Conservation (phyloP, 2,329 filamentous ascomycete species). For the Aureobasidium leucospermi region DNA sequence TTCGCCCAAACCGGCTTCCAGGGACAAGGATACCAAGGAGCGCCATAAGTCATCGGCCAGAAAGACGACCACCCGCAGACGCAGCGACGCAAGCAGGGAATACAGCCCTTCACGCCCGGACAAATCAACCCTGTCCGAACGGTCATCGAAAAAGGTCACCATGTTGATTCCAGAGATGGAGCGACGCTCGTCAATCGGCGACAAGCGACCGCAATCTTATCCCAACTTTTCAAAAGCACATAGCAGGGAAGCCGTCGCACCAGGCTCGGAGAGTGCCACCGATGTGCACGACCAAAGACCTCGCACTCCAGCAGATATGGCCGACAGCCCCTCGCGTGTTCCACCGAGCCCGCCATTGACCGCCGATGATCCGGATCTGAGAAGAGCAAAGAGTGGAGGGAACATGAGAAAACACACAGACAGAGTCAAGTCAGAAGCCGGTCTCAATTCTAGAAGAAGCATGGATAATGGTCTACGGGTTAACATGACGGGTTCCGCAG, state of each 20-base stretch:
- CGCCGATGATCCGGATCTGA: conserved; percentile 35
- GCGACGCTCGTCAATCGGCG: conserved; percentile 31
- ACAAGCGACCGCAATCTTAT: conserved; percentile 54
- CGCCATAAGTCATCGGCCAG: conserved; percentile 17
- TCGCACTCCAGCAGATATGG: conserved; percentile 14
- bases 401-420: conserved; percentile 36
- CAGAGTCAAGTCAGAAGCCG: conserved; percentile 30
- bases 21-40: conserved; percentile 20
- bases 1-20: conserved; percentile 20
- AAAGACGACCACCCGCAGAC: conserved; percentile 16
- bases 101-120: conserved; percentile 15
- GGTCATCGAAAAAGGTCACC: conserved; percentile 27
- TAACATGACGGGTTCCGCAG: conserved; percentile 33
- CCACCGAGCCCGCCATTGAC: conserved; percentile 44
- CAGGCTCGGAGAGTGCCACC: conserved; percentile 29
- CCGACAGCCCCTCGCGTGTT: conserved; percentile 23
- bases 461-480: conserved; percentile 33
- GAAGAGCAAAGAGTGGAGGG: conserved; percentile 37
- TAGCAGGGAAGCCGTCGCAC: conserved; percentile 73
- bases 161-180: conserved; percentile 41
- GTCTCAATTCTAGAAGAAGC: conserved; percentile 32
- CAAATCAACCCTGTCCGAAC: conserved; percentile 16
- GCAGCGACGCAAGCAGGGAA: conserved; percentile 19
- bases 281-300: background rate
- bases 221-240: conserved; percentile 83